Evolutionary conservation across 441 rosid species (phyloP).

Genomic region (Rhodomyrtus psidioides): DNA sequence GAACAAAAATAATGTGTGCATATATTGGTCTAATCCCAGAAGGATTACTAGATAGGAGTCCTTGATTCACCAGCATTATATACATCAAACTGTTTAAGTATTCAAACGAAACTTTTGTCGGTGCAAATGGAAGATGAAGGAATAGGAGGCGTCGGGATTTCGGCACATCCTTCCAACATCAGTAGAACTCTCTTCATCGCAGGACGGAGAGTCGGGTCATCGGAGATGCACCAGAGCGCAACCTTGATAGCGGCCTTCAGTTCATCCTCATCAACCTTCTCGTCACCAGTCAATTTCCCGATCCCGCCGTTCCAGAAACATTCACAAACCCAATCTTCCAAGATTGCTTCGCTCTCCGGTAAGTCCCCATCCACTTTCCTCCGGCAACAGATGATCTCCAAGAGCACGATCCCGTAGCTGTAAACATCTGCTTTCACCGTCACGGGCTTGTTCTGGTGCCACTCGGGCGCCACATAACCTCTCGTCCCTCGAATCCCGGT

Average conservation of each 20-base stretch:
- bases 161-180: neutral
- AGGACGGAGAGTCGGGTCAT: constrained; percentile 14
- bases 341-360: constrained; percentile 3
- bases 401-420: constrained; percentile 24
- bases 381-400: constrained; percentile 22
- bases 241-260: constrained; percentile 10
- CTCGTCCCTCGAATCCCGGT: constrained; percentile 9
- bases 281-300: constrained; percentile 3
- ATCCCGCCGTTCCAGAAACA: neutral
- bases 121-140: neutral
- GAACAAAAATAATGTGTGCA: neutral
- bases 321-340: constrained; percentile 12
- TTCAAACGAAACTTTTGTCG: neutral
- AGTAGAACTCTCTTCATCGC: neutral
- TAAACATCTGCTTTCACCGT: constrained; percentile 23
- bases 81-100: neutral
- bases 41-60: neutral
- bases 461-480: constrained; percentile 28
- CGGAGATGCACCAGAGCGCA: constrained; percentile 22
- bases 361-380: constrained; percentile 4
- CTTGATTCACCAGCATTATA: neutral
- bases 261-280: constrained; percentile 6
- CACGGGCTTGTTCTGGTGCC: constrained; percentile 15
- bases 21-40: neutral
- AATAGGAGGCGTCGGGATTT: neutral